Conservation (phyloP, 2,329 filamentous ascomycete genomes). For the Alternaria panax region DNA sequence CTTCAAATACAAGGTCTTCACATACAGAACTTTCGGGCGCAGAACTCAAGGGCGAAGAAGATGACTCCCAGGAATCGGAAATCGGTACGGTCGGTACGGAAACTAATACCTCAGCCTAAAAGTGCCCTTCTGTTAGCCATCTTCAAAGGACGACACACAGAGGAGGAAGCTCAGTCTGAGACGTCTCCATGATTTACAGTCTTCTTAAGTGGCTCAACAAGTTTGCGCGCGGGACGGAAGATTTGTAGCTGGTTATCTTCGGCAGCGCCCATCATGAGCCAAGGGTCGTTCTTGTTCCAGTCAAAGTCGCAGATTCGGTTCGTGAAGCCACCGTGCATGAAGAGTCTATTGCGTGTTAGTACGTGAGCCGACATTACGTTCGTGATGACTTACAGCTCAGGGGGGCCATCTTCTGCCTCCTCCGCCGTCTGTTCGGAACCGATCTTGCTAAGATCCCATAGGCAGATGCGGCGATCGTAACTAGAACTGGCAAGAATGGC, state of each 20-base stretch:
- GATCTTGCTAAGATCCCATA: conserved; percentile 93
- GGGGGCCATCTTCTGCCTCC: conserved; percentile 91
- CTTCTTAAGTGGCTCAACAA: conserved; percentile 47
- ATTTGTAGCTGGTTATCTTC: conserved; percentile 98
- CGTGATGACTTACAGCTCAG: conserved; percentile 76
- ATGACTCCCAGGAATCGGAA: neutral
- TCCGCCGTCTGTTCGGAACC: conserved; percentile 95
- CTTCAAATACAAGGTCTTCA: too few relatives aligned
- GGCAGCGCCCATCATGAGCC: conserved; percentile 93
- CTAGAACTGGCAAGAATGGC: conserved; percentile 88
- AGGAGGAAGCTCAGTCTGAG: conserved; percentile 40
- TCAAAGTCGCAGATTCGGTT: conserved; percentile 96
- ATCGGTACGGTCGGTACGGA: neutral
- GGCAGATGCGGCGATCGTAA: conserved; percentile 91
- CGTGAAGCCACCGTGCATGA: conserved; percentile 99
- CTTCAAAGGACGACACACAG: neutral
- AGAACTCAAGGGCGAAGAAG: neutral
- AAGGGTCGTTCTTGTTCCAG: conserved; percentile 97
- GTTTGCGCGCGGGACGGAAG: conserved; percentile 58
- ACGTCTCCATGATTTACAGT: conserved; percentile 49
- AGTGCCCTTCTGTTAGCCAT: conserved; percentile 1
- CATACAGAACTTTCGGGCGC: neutral
- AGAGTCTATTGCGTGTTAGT: conserved; percentile 65
- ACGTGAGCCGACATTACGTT: neutral
- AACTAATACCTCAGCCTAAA: neutral